Percentiles rank a stretch among this genome's conserved stretches.
phyloP scores from a whole-genome alignment of 2,329 filamentous ascomycete genomes.

The Penicillium sp. region DNA sequence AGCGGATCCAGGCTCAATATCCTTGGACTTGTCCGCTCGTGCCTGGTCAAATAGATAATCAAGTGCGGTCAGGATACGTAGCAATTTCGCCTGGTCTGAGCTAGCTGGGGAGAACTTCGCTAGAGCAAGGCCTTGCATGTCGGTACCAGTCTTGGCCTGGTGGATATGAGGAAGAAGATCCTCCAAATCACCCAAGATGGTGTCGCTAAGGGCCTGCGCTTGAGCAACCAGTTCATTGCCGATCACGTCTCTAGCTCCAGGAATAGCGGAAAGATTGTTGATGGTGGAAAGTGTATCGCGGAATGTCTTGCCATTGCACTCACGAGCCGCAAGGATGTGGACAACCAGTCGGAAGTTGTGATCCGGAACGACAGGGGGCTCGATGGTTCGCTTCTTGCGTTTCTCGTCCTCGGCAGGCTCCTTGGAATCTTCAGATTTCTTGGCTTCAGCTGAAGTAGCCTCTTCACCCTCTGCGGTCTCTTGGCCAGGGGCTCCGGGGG shows the following conservation, averaged over 20 bases:
- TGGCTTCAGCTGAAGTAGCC: slow-evolving; percentile 29
- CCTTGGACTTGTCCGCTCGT: slow-evolving; percentile 54
- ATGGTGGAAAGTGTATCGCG: slow-evolving; percentile 97
- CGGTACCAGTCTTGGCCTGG: slow-evolving; percentile 82
- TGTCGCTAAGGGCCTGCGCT: slow-evolving; percentile 78
- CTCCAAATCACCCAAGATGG: slow-evolving; percentile 80
- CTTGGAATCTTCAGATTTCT: slow-evolving; percentile 41
- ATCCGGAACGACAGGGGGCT: slow-evolving; percentile 81
- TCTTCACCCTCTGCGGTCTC: slow-evolving; percentile 32
- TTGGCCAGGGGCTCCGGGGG: slow-evolving; percentile 29
- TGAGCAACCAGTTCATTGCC: slow-evolving; percentile 90
- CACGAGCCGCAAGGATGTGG: slow-evolving; percentile 90
- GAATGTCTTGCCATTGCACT: slow-evolving; percentile 97
- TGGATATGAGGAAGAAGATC: slow-evolving; percentile 83
- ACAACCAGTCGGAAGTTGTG: slow-evolving; percentile 92
- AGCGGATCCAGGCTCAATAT: slow-evolving; percentile 55
- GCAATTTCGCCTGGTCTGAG: slow-evolving; percentile 93
- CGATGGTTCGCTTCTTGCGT: slow-evolving; percentile 63
- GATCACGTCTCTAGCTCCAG: slow-evolving; percentile 83
- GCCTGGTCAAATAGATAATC: slow-evolving; percentile 94
- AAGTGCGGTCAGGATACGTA: slow-evolving; percentile 87
- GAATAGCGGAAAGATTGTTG: slow-evolving; percentile 93
- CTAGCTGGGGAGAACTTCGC: slow-evolving; percentile 94
- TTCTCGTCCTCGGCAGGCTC: slow-evolving; percentile 47
- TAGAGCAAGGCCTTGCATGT: slow-evolving; percentile 90